Evolutionary conservation across 805 yeast species (phyloP), one percentile per base, ranked within the genome.

Genomic region (Candida sithepensis): DNA sequence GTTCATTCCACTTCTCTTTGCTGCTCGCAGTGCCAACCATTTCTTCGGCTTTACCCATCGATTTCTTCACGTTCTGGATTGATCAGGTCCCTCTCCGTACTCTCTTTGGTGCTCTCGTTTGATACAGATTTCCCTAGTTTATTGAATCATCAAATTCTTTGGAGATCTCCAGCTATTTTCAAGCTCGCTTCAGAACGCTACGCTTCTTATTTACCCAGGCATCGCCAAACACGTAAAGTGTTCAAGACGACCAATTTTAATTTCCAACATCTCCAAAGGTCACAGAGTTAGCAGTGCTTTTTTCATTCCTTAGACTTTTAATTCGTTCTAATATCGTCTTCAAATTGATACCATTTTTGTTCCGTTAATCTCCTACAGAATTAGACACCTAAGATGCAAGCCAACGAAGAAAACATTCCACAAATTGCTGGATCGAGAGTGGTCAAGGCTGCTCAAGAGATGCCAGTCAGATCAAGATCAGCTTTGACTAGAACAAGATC

Each of bases 371-470:
- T n/a, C 16, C 32, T 13, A 23, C 47, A 54, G 63, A 61, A 50
- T 46, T 44, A 24, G 18, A 16, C 6, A n/a, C 56, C 64, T 18
- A 59, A 54, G 39, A 60, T 64, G 59, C 67, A 61, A 46, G 46
- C 59, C 39, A 65, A 63, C 28, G 64, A 63, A 32, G 68, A 64
- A 50, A 64, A 64, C 44, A 51, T 60, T 37, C 59, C 55, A 21
- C 61, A 54, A 32, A 39, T 51, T 34, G 45, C 51, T 30, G 58
- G 55, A 38, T 20, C 47, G 6, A 48, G 54, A 32, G 24, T n/a
- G 32, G 42, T 45, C 20, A 50, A 45, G 30, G 34, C 41, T 12
- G 42, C 45, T 26, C 44, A 43, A 37, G 53, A 49, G 36, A 23
- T 53, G 23, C 20, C 50, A 30, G 41, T 39, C 39, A 42, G 46